Base-by-base conservation (phyloP, 176 grass and related monocot species). In the Avena eriantha region DNA sequence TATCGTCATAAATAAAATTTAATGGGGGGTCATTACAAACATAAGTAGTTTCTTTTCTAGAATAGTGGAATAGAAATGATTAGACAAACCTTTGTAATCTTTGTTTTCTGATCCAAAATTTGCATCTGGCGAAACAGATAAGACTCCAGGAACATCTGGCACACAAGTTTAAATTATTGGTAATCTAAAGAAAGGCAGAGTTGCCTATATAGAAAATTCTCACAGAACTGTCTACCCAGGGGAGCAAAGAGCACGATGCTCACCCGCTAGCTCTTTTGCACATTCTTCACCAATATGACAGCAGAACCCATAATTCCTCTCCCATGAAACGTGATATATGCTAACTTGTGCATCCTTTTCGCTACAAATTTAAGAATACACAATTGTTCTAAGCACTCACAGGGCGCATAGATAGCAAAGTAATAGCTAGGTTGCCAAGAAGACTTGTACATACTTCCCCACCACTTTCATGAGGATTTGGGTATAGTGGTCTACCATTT, bases 271-370 rank as follows among this genome's bases (percentile, higher is more conserved):
- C 53, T 93, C 90, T 35, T 84, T 74, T 47, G 94, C 87, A 10
- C 80, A 92, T 46, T 91, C 84, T 85, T 93, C 85, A 31, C 94
- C 89, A 85, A 96, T 93, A 21, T 93, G 89, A 77, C 94, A 99
- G 69, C 94, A 96, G 89, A 99, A 99, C 21, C 97, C 90, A 88
- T 94, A 96, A 87, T 96, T 57, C 53, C 81, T 89, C 17, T 94
- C 90, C 94, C 97, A 94, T 74, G 97, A 96, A 39, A 96, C 85
- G 71, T 91, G 70, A 85, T 93, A 94, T 87, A 99, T 96, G 77
- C 94, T 90, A 54, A 93, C 97, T 88, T 99, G 94, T 39, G 97
- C 92, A 87, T 99, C 94, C 64, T 96, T 91, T 85, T 96, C 92
- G 54, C 94, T 99, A 69, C 70, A 88, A 89, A 67, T 58, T 48